Evolutionary conservation across 306 rosid species (phyloP).

Genomic region (cucumber (Cucumis sativus)): Cucumber_9930_V3 NC_026657.2:4417001-4417500

Average conservation of each 20-base stretch:
- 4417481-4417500: too few relatives aligned
- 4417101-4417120: too few relatives aligned
- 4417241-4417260: background rate
- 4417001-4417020: too few relatives aligned
- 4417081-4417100: too few relatives aligned
- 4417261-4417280: background rate
- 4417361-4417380: background rate
- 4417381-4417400: background rate
- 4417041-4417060: too few relatives aligned
- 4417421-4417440: too few relatives aligned
- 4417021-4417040: too few relatives aligned
- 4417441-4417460: too few relatives aligned
- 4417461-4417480: too few relatives aligned
- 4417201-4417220: background rate
- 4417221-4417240: background rate
- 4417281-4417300: background rate
- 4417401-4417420: too few relatives aligned
- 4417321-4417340: background rate
- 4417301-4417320: constrained; percentile 2
- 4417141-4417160: background rate
- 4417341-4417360: background rate
- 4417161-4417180: background rate
- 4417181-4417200: background rate
- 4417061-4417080: too few relatives aligned
- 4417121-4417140: background rate